Conservation (phyloP, 768 basidiomycete species). For the Auriscalpium orientale region DNA sequence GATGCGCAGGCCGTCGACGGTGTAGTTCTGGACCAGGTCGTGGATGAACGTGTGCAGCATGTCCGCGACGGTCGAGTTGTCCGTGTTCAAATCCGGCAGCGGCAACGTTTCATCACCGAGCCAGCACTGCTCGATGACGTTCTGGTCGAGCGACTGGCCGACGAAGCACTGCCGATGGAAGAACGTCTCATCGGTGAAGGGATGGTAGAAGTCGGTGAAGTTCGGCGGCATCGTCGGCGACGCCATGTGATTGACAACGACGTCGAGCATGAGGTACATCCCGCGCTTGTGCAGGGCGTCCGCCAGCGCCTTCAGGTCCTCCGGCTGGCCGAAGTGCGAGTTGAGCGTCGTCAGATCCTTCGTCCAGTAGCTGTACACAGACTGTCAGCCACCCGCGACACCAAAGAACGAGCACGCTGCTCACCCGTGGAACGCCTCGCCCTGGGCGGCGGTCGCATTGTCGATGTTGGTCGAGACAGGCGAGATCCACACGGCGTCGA, state of each 20-base stretch:
- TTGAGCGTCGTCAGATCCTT: slow-evolving; percentile 41
- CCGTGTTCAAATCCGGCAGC: slow-evolving; percentile 53
- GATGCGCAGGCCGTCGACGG: slow-evolving; percentile 48
- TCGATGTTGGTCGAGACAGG: slow-evolving; percentile 45
- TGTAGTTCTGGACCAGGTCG: slow-evolving; percentile 38
- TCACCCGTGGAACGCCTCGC: slow-evolving; percentile 52
- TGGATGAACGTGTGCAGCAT: slow-evolving; percentile 42
- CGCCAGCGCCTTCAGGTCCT: slow-evolving; percentile 43
- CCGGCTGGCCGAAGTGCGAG: slow-evolving; percentile 41
- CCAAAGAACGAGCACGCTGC: slow-evolving; percentile 3
- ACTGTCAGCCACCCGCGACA: neutral
- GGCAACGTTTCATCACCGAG: slow-evolving; percentile 46
- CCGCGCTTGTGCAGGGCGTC: slow-evolving; percentile 39
- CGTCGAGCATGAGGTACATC: slow-evolving; percentile 57
- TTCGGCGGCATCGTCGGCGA: slow-evolving; percentile 20
- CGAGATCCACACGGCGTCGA: slow-evolving; percentile 53
- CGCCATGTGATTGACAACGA: slow-evolving; percentile 58
- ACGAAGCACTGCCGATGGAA: slow-evolving; percentile 37
- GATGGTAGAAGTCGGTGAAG: slow-evolving; percentile 17
- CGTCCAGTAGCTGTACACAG: slow-evolving; percentile 39
- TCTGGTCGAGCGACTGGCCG: slow-evolving; percentile 33
- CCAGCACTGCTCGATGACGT: slow-evolving; percentile 50
- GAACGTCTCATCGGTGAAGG: slow-evolving; percentile 28
- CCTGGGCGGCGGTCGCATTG: slow-evolving; percentile 39
- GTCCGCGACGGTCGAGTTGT: slow-evolving; percentile 35